Conservation (phyloP, 345 rosid species). For the Citrus cavaleriei region DNA sequence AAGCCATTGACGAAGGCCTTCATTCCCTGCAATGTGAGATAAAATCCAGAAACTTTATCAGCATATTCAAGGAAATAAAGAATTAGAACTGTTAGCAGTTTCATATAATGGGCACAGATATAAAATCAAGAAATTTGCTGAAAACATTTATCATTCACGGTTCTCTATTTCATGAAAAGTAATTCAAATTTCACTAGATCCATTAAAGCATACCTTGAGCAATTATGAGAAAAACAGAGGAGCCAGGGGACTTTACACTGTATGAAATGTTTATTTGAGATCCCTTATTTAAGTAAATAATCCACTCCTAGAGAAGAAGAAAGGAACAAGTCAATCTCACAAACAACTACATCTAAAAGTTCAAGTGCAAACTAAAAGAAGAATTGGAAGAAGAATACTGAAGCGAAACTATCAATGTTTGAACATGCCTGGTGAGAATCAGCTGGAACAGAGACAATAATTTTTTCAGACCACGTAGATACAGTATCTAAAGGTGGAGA, state of each 20-base stretch:
- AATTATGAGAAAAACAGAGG: slow-evolving; percentile 67
- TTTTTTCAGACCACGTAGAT: slow-evolving; percentile 51
- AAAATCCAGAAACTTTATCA: neutral
- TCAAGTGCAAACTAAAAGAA: neutral
- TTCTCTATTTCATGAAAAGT: neutral
- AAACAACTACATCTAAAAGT: slow-evolving; percentile 2
- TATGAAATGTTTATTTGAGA: slow-evolving; percentile 74
- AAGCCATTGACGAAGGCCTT: slow-evolving; percentile 53
- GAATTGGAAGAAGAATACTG: no score
- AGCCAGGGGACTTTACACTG: slow-evolving; percentile 45
- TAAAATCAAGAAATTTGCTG: neutral
- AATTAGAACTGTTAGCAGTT: neutral
- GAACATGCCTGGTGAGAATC: slow-evolving; percentile 74
- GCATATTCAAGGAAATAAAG: neutral
- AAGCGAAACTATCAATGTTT: slow-evolving; percentile 1
- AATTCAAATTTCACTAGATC: neutral
- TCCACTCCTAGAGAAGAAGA: slow-evolving; percentile 59
- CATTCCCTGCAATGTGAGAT: neutral
- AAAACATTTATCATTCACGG: neutral
- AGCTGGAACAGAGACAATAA: slow-evolving; percentile 46
- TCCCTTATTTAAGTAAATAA: slow-evolving; percentile 68
- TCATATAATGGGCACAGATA: neutral
- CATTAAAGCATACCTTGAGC: slow-evolving; percentile 65
- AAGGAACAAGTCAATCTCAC: neutral
- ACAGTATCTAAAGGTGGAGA: slow-evolving; percentile 64